Evolutionary conservation across 768 basidiomycete genomes (phyloP).

Genomic region (Gymnopilus dilepis): DNA sequence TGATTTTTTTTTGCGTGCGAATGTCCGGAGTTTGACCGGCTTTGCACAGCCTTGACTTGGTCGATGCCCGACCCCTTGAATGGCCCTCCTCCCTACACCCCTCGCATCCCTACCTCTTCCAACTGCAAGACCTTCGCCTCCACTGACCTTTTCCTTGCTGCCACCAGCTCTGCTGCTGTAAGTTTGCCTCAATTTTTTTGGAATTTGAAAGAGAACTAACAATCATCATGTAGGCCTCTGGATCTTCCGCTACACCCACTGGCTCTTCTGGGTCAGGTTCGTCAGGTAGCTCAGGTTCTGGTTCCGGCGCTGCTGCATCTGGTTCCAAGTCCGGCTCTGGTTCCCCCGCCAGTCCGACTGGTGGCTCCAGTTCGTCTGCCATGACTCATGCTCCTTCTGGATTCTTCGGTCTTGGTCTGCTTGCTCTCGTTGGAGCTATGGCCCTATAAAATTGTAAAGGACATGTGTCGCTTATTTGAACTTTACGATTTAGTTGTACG

Average conservation of each 20-base stretch:
- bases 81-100: conserved; percentile 44
- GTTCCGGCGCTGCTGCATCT: background rate
- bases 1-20: background rate
- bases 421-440: background rate
- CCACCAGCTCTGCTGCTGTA: conserved; percentile 5
- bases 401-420: conserved; percentile 2
- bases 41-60: conserved; percentile 16
- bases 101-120: conserved; percentile 41
- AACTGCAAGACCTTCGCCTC: conserved; percentile 9
- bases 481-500: conserved; percentile 2
- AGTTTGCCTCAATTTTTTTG: background rate
- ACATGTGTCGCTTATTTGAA: conserved; percentile 5
- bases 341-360: background rate
- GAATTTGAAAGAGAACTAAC: background rate
- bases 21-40: background rate
- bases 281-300: background rate
- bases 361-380: background rate
- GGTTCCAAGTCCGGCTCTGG: background rate
- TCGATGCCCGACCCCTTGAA: conserved; percentile 23
- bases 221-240: background rate
- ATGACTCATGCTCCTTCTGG: background rate
- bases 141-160: conserved; percentile 6
- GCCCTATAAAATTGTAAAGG: conserved; percentile 3
- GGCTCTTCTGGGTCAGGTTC: background rate
- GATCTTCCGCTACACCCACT: background rate